Evolutionary conservation across 306 rosid genomes (phyloP).

Genomic region (Pueraria montana): DNA sequence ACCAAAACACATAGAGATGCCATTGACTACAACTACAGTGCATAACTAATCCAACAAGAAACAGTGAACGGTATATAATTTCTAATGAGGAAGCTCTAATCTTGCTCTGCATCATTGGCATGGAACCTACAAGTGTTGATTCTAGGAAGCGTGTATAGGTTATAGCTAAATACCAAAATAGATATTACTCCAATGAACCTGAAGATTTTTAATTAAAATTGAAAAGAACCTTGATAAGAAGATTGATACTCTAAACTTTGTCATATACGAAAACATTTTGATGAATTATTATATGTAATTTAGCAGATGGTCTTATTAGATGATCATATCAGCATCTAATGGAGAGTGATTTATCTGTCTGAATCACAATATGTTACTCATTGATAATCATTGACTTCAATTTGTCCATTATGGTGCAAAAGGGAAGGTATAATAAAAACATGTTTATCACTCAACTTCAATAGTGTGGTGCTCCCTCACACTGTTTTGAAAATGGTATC

Average conservation of each 20-base stretch:
- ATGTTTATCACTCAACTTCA: conserved; percentile 31
- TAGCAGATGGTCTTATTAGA: not conserved
- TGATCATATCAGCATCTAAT: not conserved
- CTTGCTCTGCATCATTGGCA: conserved; percentile 11
- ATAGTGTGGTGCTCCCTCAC: conserved; percentile 1
- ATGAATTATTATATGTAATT: not conserved
- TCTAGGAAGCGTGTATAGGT: not conserved
- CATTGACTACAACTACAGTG: conserved; percentile 17
- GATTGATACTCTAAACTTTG: not conserved
- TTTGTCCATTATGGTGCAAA: conserved; percentile 28
- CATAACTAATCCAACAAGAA: conserved; percentile 7
- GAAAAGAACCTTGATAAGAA: not conserved
- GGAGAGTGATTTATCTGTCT: conserved; percentile 28
- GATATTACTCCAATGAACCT: not conserved
- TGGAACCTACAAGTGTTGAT: conserved; percentile 11
- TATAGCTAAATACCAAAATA: not conserved
- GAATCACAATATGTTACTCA: conserved; percentile 1
- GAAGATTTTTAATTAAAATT: not conserved
- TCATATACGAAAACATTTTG: not conserved
- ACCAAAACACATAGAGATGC: not conserved
- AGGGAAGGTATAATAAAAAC: conserved; percentile 20
- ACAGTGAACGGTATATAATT: conserved; percentile 13
- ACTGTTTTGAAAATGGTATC: conserved; percentile 41
- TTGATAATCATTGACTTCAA: conserved; percentile 29
- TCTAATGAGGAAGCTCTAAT: conserved; percentile 1